Evolutionary conservation across 768 basidiomycete species (phyloP).

Genomic region (Hydnomerulius pinastri): DNA sequence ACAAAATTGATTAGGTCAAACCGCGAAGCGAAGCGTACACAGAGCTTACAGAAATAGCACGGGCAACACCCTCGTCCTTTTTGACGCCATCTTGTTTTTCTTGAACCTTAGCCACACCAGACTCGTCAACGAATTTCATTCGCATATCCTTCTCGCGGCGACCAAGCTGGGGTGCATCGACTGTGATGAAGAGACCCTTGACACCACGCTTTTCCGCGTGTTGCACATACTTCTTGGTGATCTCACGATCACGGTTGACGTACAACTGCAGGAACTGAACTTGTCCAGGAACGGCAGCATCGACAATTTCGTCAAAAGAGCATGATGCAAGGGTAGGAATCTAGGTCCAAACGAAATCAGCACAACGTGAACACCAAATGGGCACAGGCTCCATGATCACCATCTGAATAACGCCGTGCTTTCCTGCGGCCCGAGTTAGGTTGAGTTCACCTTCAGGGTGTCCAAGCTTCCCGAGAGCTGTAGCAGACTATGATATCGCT

Average conservation of each 20-base stretch:
- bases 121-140: slow-evolving; percentile 84
- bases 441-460: slow-evolving; percentile 92
- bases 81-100: slow-evolving; percentile 45
- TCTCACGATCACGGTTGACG: slow-evolving; percentile 82
- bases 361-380: not conserved
- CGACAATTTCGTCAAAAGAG: slow-evolving; percentile 91
- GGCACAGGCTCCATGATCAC: slow-evolving; percentile 28
- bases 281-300: slow-evolving; percentile 75
- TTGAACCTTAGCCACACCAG: slow-evolving; percentile 26
- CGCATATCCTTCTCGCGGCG: slow-evolving; percentile 94
- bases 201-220: slow-evolving; percentile 86
- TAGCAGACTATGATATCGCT: slow-evolving; percentile 50
- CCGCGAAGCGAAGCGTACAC: not conserved
- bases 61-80: slow-evolving; percentile 82
- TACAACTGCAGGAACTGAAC: slow-evolving; percentile 82
- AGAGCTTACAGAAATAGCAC: slow-evolving; percentile 75
- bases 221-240: slow-evolving; percentile 80
- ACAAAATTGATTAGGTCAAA: not conserved
- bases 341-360: slow-evolving; percentile 37
- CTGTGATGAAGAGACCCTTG: slow-evolving; percentile 91
- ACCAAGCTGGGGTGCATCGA: slow-evolving; percentile 92
- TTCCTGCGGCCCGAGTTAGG: slow-evolving; percentile 80
- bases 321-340: slow-evolving; percentile 92
- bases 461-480: slow-evolving; percentile 85
- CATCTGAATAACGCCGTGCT: slow-evolving; percentile 71